Conservation (phyloP, 495 filamentous ascomycete genomes). For the Daldinia decipiens region DNA sequence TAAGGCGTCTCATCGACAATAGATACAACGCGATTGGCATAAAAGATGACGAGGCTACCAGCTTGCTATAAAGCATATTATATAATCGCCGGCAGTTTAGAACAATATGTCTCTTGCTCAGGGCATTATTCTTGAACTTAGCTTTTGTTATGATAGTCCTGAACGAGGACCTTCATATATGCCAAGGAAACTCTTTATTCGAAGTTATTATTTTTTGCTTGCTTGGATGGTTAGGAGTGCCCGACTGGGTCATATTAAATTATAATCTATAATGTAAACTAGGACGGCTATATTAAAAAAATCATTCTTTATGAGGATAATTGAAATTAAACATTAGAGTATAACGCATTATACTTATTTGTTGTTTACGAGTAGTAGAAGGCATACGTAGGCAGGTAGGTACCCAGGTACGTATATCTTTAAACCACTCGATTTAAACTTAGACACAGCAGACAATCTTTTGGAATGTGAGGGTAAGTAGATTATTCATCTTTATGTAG, state of each 20-base stretch:
- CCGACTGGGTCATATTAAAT: too few species aligned
- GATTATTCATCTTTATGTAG: not conserved
- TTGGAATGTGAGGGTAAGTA: not conserved
- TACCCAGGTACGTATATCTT: not conserved
- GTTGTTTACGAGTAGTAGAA: not conserved
- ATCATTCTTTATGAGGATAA: not conserved
- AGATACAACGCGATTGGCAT: not conserved
- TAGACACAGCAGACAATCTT: not conserved
- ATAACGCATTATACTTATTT: not conserved
- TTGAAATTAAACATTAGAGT: not conserved
- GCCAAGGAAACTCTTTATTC: not conserved
- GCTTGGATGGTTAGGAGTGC: not conserved
- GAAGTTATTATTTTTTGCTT: not conserved
- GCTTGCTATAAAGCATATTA: not conserved
- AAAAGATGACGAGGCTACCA: not conserved
- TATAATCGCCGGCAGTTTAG: not conserved
- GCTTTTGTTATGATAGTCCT: constrained; percentile 1
- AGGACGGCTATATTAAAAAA: too few species aligned
- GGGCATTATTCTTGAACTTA: not conserved
- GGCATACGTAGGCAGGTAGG: not conserved
- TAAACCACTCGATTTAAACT: too few species aligned
- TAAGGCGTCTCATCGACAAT: not conserved
- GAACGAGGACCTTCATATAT: not conserved
- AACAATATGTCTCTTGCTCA: not conserved
- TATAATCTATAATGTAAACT: too few species aligned